Evolutionary conservation across 345 rosid genomes (phyloP).

Genomic region (Laguncularia racemosa): DNA sequence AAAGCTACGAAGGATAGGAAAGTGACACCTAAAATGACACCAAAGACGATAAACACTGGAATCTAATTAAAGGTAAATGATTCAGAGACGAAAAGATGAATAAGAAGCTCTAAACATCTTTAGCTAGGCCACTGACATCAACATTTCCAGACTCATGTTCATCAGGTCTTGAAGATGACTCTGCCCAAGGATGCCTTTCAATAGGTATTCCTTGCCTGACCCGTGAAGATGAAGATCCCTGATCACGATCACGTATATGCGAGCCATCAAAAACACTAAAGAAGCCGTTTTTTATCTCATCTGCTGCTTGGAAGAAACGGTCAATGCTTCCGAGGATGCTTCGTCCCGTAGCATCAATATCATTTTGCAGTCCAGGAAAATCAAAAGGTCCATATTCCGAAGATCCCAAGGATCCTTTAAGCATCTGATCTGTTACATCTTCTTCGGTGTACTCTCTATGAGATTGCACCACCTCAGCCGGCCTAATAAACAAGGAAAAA

Average conservation of each 20-base stretch:
- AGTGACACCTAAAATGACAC: too few relatives aligned
- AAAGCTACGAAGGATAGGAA: too few relatives aligned
- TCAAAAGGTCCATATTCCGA: constrained; percentile 34
- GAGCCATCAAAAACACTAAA: constrained; percentile 41
- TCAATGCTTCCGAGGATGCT: constrained; percentile 47
- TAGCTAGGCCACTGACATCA: too few relatives aligned
- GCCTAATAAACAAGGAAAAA: constrained; percentile 32
- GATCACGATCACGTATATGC: constrained; percentile 14
- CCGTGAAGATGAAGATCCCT: constrained; percentile 29
- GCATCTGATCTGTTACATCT: constrained; percentile 64
- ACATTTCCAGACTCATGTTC: constrained; percentile 17
- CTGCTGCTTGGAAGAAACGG: constrained; percentile 62
- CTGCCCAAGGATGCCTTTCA: constrained; percentile 31
- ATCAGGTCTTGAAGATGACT: constrained; percentile 18
- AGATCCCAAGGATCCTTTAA: constrained; percentile 24
- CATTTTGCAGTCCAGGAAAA: constrained; percentile 71
- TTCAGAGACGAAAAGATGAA: too few relatives aligned
- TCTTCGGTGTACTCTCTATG: constrained; percentile 86
- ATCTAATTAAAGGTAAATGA: too few relatives aligned
- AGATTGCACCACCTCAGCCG: constrained; percentile 59
- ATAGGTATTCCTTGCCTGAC: constrained; percentile 41
- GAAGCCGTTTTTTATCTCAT: constrained; percentile 54
- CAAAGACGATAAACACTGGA: too few relatives aligned
- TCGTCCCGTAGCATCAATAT: constrained; percentile 53
- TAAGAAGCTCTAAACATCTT: too few relatives aligned